These are phyloP conservation scores for Terfezia boudieri DNA, from an alignment of 495 filamentous ascomycete genomes.

Conservation along the genomic window DNA sequence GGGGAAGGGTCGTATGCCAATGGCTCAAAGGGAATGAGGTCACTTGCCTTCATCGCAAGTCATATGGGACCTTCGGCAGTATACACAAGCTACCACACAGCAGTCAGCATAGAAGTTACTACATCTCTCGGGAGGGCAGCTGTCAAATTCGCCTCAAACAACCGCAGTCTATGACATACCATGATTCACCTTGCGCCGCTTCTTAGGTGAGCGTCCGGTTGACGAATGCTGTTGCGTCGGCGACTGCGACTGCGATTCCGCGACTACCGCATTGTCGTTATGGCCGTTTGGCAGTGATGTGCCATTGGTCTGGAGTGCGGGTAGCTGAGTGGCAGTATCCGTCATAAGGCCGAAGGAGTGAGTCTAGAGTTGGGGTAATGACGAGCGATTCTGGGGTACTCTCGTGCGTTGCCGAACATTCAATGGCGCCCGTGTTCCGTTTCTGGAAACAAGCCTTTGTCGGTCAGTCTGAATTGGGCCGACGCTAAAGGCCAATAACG, in stretches of 20 bases:
- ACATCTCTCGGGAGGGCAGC: conserved; percentile 17
- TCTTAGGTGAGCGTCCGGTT: conserved; percentile 44
- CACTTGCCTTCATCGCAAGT: conserved; percentile 94
- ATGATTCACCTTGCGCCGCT: conserved; percentile 98
- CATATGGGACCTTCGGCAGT: conserved; percentile 99
- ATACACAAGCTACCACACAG: conserved; percentile 68
- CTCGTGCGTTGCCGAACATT: neutral
- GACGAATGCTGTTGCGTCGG: conserved; percentile 1
- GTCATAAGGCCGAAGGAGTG: conserved; percentile 20
- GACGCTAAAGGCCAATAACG: too few relatives aligned
- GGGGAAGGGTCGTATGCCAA: too few relatives aligned
- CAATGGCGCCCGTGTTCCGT: neutral
- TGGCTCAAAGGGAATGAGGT: too few relatives aligned
- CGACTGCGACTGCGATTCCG: conserved; percentile 13
- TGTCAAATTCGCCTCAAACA: neutral
- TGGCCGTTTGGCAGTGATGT: neutral
- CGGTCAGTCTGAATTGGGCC: too few relatives aligned
- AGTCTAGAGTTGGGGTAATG: conserved; percentile 1
- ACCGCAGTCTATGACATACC: conserved; percentile 33
- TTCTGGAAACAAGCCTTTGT: neutral
- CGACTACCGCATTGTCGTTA: neutral
- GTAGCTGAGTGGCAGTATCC: conserved; percentile 29
- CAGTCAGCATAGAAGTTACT: conserved; percentile 17
- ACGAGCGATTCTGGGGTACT: conserved; percentile 19
- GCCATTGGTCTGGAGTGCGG: conserved; percentile 21